Percentiles rank a stretch among this genome's conserved stretches.
Conservation (phyloP, 2,329 filamentous ascomycete genomes). For the Corinectria fuckeliana region DNA sequence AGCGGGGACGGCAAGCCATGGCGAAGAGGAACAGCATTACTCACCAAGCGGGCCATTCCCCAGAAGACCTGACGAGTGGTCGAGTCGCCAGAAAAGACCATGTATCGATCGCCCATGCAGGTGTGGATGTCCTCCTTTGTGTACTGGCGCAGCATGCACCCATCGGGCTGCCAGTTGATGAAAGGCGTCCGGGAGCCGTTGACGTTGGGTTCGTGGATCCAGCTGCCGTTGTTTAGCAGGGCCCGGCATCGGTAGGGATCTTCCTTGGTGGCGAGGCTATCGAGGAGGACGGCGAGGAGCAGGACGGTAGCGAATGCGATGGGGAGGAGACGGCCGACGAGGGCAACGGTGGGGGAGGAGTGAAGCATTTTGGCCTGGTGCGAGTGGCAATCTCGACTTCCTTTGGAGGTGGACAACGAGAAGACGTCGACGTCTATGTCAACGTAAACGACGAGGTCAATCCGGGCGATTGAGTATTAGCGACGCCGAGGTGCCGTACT, state of each 20-base stretch:
- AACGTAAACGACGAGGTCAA: too few relatives aligned
- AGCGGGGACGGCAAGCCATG: too few relatives aligned
- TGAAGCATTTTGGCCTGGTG: constrained; percentile 21
- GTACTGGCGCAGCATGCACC: constrained; percentile 66
- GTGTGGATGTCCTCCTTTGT: constrained; percentile 55
- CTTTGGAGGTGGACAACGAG: background rate
- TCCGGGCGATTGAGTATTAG: background rate
- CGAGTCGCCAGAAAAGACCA: constrained; percentile 69
- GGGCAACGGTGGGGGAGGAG: constrained; percentile 11
- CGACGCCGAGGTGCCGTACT: background rate
- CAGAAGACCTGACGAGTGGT: constrained; percentile 67
- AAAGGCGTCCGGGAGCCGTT: constrained; percentile 42
- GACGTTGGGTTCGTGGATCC: constrained; percentile 47
- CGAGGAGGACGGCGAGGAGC: constrained; percentile 22
- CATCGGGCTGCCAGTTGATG: constrained; percentile 63
- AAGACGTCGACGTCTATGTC: too few relatives aligned
- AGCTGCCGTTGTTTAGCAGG: constrained; percentile 58
- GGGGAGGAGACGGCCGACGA: constrained; percentile 24
- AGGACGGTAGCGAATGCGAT: constrained; percentile 29
- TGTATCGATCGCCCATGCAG: constrained; percentile 58
- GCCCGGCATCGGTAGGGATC: constrained; percentile 63
- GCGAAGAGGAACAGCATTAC: background rate
- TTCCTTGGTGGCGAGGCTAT: constrained; percentile 15
- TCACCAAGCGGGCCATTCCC: constrained; percentile 49
- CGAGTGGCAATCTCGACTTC: background rate